Evolutionary conservation across 768 basidiomycete genomes (phyloP).

Genomic region (Crepidotus variabilis): DNA sequence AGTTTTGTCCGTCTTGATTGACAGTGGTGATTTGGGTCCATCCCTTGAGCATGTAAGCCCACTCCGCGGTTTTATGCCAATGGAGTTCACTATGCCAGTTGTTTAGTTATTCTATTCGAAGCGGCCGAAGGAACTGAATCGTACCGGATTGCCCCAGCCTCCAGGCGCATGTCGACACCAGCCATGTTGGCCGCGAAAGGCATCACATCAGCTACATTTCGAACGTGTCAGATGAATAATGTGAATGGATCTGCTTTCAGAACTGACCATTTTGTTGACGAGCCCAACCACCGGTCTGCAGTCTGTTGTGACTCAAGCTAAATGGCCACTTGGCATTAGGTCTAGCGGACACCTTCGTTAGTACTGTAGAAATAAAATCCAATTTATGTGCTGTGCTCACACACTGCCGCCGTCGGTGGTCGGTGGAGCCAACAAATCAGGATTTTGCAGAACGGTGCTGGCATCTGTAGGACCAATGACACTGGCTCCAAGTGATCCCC

Average conservation of each 20-base stretch:
- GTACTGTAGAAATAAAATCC: neutral
- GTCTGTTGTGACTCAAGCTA: conserved; percentile 53
- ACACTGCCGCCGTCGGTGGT: conserved; percentile 56
- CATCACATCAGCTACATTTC: neutral
- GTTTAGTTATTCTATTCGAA: no score
- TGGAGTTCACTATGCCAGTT: no score
- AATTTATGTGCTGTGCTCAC: conserved; percentile 15
- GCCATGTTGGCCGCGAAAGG: conserved; percentile 13
- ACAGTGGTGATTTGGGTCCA: conserved; percentile 44
- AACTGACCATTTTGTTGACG: conserved; percentile 51
- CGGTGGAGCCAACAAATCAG: no score
- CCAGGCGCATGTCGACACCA: conserved; percentile 53
- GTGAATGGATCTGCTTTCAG: conserved; percentile 46
- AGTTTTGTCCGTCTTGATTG: conserved; percentile 49
- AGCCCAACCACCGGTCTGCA: no score
- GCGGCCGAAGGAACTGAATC: no score
- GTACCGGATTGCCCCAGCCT: conserved; percentile 48
- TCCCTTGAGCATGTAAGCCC: conserved; percentile 50
- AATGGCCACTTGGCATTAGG: conserved; percentile 64
- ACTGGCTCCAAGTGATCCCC: conserved; percentile 38
- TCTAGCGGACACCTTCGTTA: neutral
- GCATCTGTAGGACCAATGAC: conserved; percentile 63
- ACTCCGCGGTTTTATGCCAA: conserved; percentile 55
- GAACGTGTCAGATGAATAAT: conserved; percentile 16
- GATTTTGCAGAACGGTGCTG: no score